Base-by-base conservation (phyloP, 805 yeast genomes). In the Saturnispora serradocipensis region DNA sequence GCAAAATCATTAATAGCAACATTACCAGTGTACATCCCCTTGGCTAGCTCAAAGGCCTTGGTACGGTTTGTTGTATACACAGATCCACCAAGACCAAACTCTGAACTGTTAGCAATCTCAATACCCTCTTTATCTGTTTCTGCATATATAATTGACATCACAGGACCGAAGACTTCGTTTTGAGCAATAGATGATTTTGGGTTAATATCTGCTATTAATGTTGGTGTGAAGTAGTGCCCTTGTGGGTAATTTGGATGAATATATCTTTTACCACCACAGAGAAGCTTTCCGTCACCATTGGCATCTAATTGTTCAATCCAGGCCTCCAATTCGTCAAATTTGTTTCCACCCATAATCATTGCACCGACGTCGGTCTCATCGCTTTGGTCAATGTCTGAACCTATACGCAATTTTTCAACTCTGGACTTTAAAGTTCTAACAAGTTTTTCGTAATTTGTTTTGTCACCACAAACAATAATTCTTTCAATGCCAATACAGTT, bases 1-100 rank as follows among this genome's bases (percentile, higher is more conserved):
- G 98, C 99, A 73, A 93, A 93, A 71, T 93, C 99, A 67, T 93
- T 93, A 55, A 93, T 87, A 8, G 99, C 97, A 45, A 93, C 95
- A 63, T 90, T 93, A 24, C 99, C 99, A 43, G 90, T 77, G 36
- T 81, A 75, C 58, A 93, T 67, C 8, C 69, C 65, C 58, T 81
- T 73, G 11, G 90, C 86, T 30, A 88, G 80, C 46, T 71, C 68
- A 60, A 81, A 78, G 53, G 89, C 77, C 49, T 75, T 77, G 6
- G 65, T 59, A 63, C 78, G 77, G 59, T 77, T 73, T 18, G 72
- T 71, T 27, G 97, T 95, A 67, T 90, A 93, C 0, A 93, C 85
- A 0, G 98, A 86, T 13, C 87, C 85, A 13, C 99, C 99, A 18
- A 93, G 77, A 0, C 97, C 99, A 67, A 82, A 93, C 49, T 81